Evolutionary conservation across 768 basidiomycete genomes (phyloP).

Genomic region (Tubosaeta sp.): DNA sequence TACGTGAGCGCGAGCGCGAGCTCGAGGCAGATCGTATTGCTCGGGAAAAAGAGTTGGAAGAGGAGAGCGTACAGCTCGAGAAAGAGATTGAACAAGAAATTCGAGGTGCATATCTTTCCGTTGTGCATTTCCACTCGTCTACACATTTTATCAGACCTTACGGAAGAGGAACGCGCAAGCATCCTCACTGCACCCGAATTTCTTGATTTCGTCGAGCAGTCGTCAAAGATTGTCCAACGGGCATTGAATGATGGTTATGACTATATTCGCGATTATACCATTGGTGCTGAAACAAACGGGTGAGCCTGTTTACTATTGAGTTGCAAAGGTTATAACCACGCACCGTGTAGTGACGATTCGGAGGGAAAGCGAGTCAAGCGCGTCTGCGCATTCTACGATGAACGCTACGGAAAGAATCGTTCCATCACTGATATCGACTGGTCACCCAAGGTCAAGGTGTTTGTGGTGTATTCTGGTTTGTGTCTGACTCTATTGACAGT

Average conservation of each 20-base stretch:
- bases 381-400: conserved; percentile 93
- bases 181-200: conserved; percentile 90
- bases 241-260: conserved; percentile 96
- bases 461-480: background rate
- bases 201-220: conserved; percentile 89
- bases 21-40: conserved; percentile 63
- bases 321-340: conserved; percentile 4
- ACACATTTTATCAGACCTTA: conserved; percentile 53
- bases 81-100: conserved; percentile 86
- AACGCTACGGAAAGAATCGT: conserved; percentile 85
- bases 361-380: conserved; percentile 88
- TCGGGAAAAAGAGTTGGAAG: conserved; percentile 75
- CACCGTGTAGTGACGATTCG: conserved; percentile 66
- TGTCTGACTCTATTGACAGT: conserved; percentile 46
- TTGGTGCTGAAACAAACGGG: conserved; percentile 81
- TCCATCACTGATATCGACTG: conserved; percentile 97
- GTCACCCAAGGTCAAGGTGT: conserved; percentile 80
- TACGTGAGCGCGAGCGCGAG: conserved; percentile 53
- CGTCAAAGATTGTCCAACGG: conserved; percentile 91
- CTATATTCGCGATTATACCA: conserved; percentile 95
- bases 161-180: conserved; percentile 78
- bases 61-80: conserved; percentile 79
- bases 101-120: conserved; percentile 40
- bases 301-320: conserved; percentile 36
- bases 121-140: background rate